phyloP scores from a whole-genome alignment of 2,329 filamentous ascomycete genomes.

The Bipolaris cookei region DNA sequence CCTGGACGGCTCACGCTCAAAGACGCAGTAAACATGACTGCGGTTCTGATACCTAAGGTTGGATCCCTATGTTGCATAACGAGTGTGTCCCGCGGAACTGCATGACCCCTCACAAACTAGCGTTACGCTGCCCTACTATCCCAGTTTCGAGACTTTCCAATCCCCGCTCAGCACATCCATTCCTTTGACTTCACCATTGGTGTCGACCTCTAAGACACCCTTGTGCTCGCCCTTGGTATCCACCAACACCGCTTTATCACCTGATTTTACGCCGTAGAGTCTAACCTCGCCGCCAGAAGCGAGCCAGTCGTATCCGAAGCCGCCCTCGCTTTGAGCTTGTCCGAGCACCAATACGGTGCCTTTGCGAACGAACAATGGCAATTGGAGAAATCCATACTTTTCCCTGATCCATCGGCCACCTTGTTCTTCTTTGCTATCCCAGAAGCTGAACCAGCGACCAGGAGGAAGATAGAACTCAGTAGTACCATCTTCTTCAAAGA shows the following conservation, averaged over 20 bases:
- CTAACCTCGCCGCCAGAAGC: conserved; percentile 47
- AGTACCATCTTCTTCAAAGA: conserved; percentile 67
- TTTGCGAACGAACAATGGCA: conserved; percentile 52
- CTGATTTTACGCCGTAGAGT: conserved; percentile 47
- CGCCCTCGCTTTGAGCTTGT: conserved; percentile 46
- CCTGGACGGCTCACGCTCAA: conserved; percentile 6
- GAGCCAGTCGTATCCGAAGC: conserved; percentile 53
- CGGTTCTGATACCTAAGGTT: conserved; percentile 2
- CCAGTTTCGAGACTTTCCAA: conserved; percentile 43
- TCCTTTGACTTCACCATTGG: conserved; percentile 39
- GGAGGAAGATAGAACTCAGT: conserved; percentile 70
- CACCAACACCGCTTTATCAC: conserved; percentile 46
- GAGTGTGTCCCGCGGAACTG: not conserved
- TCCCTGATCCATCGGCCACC: conserved; percentile 55
- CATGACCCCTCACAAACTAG: conserved; percentile 2
- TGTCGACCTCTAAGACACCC: conserved; percentile 38
- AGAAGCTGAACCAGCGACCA: conserved; percentile 60
- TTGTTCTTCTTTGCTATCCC: conserved; percentile 50
- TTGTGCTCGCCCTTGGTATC: conserved; percentile 41
- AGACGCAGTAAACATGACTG: conserved; percentile 4
- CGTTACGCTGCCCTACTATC: conserved; percentile 24
- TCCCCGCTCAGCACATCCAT: conserved; percentile 40
- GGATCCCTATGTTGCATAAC: not conserved
- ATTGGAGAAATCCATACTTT: conserved; percentile 49
- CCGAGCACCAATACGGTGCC: conserved; percentile 51